A percentile compares a stretch with the other conserved stretches of the same genome.
Evolutionary conservation across 2,329 filamentous ascomycete species (phyloP).

Genomic region (Cadophora gregata): DNA sequence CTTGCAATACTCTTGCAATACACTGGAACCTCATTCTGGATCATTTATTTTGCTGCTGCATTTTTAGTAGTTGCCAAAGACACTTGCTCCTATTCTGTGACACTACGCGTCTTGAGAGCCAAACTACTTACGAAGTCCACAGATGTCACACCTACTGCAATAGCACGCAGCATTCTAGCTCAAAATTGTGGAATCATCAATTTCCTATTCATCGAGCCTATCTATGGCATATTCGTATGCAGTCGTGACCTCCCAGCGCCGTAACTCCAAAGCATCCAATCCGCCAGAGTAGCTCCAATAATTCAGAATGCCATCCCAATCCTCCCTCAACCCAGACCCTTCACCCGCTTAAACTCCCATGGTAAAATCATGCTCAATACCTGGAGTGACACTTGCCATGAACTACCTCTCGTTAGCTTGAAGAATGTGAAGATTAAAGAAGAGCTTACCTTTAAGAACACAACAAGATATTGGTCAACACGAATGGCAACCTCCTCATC

Average conservation of each 20-base stretch:
- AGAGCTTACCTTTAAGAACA: slow-evolving; percentile 74
- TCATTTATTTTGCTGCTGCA: too few relatives aligned
- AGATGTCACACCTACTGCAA: too few relatives aligned
- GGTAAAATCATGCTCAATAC: slow-evolving; percentile 97
- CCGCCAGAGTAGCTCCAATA: slow-evolving; percentile 4
- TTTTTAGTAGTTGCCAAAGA: too few relatives aligned
- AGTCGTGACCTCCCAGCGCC: slow-evolving; percentile 12
- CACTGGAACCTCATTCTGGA: too few relatives aligned
- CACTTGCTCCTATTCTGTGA: too few relatives aligned
- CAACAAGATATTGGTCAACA: slow-evolving; percentile 87
- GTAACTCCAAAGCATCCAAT: slow-evolving; percentile 12
- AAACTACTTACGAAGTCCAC: too few relatives aligned
- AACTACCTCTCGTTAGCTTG: slow-evolving; percentile 59
- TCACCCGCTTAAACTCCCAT: slow-evolving; percentile 76
- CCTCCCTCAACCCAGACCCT: not conserved
- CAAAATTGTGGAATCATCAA: not conserved
- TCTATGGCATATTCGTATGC: slow-evolving; percentile 12
- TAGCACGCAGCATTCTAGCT: too few relatives aligned
- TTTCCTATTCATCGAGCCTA: slow-evolving; percentile 7
- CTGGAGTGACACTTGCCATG: slow-evolving; percentile 89
- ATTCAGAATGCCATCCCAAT: not conserved
- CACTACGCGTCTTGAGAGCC: too few relatives aligned
- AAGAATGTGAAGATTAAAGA: slow-evolving; percentile 19
- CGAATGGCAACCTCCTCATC: slow-evolving; percentile 82
- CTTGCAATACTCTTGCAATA: too few relatives aligned